Evolutionary conservation across 345 rosid species (phyloP).

Genomic region (Chamaenerion angustifolium): DNA sequence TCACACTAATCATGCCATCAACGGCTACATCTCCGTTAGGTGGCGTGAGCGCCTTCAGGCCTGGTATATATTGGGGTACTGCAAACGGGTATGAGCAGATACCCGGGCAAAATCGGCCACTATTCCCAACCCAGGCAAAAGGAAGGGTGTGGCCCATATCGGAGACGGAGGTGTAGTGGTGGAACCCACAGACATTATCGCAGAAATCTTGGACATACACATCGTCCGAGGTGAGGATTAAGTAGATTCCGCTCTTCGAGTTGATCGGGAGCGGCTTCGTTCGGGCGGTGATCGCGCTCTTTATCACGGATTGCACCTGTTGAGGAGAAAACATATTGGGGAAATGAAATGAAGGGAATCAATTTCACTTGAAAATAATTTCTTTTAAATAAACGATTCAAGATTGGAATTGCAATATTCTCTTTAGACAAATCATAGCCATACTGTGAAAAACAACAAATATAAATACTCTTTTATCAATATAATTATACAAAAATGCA

Average conservation of each 20-base stretch:
- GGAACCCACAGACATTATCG: constrained; percentile 89
- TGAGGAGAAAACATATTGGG: neutral
- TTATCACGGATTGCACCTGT: constrained; percentile 64
- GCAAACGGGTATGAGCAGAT: constrained; percentile 89
- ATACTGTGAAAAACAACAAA: too few relatives aligned
- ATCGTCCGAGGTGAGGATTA: constrained; percentile 64
- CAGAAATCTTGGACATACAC: constrained; percentile 97
- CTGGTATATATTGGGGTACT: constrained; percentile 50
- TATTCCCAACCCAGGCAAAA: constrained; percentile 97
- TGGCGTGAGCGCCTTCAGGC: constrained; percentile 52
- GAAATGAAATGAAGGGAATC: too few relatives aligned
- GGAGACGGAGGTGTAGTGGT: constrained; percentile 89
- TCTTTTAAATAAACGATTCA: too few relatives aligned
- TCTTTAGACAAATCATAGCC: too few relatives aligned
- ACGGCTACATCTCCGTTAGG: constrained; percentile 84
- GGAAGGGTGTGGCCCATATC: constrained; percentile 84
- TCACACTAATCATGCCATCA: constrained; percentile 95
- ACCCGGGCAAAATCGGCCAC: constrained; percentile 78
- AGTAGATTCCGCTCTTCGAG: constrained; percentile 63
- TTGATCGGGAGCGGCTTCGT: constrained; percentile 58
- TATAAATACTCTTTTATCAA: too few relatives aligned
- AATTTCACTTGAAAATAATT: too few relatives aligned
- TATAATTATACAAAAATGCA: too few relatives aligned
- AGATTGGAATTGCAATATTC: too few relatives aligned
- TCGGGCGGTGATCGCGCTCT: constrained; percentile 52